phyloP scores from a whole-genome alignment of 306 rosid genomes.

The Acacia acuminata region DNA sequence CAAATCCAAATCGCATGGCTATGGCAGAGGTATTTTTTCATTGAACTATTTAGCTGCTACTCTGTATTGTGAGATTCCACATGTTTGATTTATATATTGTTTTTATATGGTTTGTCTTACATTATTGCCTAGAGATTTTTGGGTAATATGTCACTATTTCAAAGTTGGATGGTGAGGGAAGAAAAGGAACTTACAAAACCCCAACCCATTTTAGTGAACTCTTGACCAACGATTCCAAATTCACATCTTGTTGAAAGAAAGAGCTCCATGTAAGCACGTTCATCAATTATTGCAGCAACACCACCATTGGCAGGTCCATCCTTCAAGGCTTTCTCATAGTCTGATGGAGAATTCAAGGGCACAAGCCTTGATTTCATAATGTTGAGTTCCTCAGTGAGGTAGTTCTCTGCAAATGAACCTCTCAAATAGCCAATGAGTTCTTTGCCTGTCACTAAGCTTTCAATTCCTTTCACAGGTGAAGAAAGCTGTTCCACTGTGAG shows the following conservation, averaged over 20 bases:
- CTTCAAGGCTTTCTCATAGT: conserved; percentile 59
- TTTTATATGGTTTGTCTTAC: too few species aligned
- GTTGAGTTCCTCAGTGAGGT: conserved; percentile 58
- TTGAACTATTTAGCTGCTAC: too few species aligned
- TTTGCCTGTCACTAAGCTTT: conserved; percentile 45
- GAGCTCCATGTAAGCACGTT: conserved; percentile 74
- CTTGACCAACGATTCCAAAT: conserved; percentile 76
- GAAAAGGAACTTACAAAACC: conserved; percentile 70
- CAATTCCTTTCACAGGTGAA: conserved; percentile 71
- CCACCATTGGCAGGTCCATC: conserved; percentile 71
- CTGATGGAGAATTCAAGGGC: conserved; percentile 51
- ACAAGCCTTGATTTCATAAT: conserved; percentile 62
- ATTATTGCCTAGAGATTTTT: neutral
- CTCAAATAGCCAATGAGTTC: conserved; percentile 67
- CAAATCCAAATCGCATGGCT: too few species aligned
- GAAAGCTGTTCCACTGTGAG: conserved; percentile 78
- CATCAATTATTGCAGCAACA: conserved; percentile 73
- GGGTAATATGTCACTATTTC: neutral
- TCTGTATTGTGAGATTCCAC: too few species aligned
- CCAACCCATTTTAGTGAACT: conserved; percentile 90
- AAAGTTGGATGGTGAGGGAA: neutral
- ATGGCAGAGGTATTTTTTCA: too few species aligned
- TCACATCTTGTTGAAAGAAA: conserved; percentile 70
- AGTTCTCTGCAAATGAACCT: conserved; percentile 61
- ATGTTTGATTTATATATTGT: neutral